A percentile compares a stretch with the other conserved stretches of the same genome.
These are phyloP conservation scores for Dentipellis fragilis DNA, from an alignment of 768 basidiomycete genomes.

Conservation along the genomic window DNA sequence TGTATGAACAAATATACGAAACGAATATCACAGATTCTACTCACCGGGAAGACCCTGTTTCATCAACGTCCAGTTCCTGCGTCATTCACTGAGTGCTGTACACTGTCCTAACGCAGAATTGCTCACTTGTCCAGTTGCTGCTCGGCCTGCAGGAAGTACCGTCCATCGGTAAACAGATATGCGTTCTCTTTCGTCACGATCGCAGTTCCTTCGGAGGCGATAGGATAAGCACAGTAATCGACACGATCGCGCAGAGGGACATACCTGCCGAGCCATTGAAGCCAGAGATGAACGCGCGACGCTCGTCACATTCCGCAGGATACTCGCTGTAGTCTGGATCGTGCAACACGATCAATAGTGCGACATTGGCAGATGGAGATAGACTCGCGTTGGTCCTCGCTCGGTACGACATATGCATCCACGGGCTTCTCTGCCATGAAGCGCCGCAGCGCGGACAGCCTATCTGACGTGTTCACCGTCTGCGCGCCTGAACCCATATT, in stretches of 20 bases:
- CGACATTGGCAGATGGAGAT: background rate
- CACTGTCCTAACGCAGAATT: background rate
- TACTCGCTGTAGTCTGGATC: conserved; percentile 82
- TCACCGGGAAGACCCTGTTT: conserved; percentile 66
- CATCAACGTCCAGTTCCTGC: conserved; percentile 91
- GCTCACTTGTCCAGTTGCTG: conserved; percentile 78
- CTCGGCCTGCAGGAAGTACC: conserved; percentile 90
- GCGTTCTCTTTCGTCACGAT: conserved; percentile 64
- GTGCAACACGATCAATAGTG: background rate
- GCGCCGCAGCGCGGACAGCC: conserved; percentile 54
- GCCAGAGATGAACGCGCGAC: conserved; percentile 83
- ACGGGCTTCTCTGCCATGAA: conserved; percentile 58
- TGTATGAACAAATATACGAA: conserved; percentile 1
- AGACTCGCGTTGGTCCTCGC: conserved; percentile 83
- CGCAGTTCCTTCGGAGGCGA: conserved; percentile 50
- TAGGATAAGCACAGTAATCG: background rate
- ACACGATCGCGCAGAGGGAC: conserved; percentile 7
- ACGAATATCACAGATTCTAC: background rate
- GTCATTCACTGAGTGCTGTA: background rate
- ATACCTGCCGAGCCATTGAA: conserved; percentile 91
- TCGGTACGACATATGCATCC: conserved; percentile 74
- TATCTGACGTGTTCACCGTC: conserved; percentile 51
- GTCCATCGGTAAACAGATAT: conserved; percentile 86
- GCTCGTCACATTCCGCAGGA: conserved; percentile 71
- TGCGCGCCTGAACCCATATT: background rate